Conservation (phyloP, 768 basidiomycete genomes). For the Agrocybe pediades region DNA sequence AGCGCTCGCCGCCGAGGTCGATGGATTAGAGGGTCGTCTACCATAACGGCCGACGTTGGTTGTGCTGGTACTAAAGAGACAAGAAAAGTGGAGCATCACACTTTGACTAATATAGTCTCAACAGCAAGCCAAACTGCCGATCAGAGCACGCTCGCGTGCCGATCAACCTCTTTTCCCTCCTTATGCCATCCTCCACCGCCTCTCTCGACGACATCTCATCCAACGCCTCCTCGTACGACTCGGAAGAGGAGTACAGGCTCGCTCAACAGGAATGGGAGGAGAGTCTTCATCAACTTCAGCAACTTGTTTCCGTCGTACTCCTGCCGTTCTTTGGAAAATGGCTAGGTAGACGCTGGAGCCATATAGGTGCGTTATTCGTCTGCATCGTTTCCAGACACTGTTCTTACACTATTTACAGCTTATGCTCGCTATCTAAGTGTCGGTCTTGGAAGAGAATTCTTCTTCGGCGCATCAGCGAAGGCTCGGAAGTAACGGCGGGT, state of each 20-base stretch:
- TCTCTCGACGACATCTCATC: constrained; percentile 66
- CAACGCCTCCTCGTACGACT: constrained; percentile 56
- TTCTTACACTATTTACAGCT: constrained; percentile 38
- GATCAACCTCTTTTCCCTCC: constrained; percentile 18
- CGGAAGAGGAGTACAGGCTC: constrained; percentile 70
- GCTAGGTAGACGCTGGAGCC: constrained; percentile 82
- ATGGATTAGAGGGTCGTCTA: constrained; percentile 21
- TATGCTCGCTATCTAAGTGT: constrained; percentile 71
- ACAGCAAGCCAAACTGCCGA: constrained; percentile 15
- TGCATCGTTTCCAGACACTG: constrained; percentile 1
- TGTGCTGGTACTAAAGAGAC: background rate
- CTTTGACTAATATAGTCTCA: constrained; percentile 1
- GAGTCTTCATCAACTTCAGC: constrained; percentile 79
- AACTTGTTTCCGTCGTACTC: constrained; percentile 77
- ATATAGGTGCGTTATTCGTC: constrained; percentile 68
- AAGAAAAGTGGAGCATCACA: constrained; percentile 18
- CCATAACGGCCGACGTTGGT: constrained; percentile 53
- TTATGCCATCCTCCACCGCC: constrained; percentile 62
- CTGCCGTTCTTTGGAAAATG: constrained; percentile 89
- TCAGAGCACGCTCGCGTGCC: constrained; percentile 11
- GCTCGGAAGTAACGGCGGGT: background rate
- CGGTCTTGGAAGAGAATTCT: constrained; percentile 66
- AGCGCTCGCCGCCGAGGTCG: constrained; percentile 48
- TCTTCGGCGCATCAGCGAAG: constrained; percentile 38
- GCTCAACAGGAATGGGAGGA: constrained; percentile 96